Conservation (phyloP, 2,329 filamentous ascomycete species). For the Aurifilum marmelostoma region DNA sequence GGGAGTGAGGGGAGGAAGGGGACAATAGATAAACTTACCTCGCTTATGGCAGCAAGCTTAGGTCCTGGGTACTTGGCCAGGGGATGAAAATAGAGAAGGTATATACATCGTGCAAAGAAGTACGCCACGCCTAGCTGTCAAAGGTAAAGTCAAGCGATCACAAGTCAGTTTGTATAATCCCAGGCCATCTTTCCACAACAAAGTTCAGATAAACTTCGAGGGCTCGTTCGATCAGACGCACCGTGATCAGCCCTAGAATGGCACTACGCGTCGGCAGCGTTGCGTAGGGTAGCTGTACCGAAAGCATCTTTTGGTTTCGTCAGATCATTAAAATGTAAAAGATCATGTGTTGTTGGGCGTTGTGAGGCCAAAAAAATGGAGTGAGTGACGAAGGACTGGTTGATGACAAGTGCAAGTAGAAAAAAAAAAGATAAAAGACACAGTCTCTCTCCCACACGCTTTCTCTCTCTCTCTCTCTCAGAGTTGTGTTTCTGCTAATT, state of each 20-base stretch:
- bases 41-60: background rate
- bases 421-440: too few relatives aligned
- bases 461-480: background rate
- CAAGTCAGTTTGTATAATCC: too few relatives aligned
- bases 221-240: background rate
- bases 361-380: background rate
- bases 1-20: too few relatives aligned
- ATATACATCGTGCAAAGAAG: conserved; percentile 14
- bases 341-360: background rate
- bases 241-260: background rate
- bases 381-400: too few relatives aligned
- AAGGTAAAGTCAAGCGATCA: background rate
- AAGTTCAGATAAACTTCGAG: too few relatives aligned
- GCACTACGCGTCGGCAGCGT: background rate
- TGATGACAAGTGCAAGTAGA: background rate
- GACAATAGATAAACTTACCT: background rate
- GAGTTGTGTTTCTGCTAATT: too few relatives aligned
- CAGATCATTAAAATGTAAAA: background rate
- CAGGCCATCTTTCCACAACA: background rate
- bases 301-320: background rate
- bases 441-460: too few relatives aligned
- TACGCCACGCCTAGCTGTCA: background rate
- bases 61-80: conserved; percentile 26
- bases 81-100: conserved; percentile 24
- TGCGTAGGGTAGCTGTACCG: background rate